Conservation (phyloP, 352 stramenopile species). For the Stramenopiles sp. region DNA sequence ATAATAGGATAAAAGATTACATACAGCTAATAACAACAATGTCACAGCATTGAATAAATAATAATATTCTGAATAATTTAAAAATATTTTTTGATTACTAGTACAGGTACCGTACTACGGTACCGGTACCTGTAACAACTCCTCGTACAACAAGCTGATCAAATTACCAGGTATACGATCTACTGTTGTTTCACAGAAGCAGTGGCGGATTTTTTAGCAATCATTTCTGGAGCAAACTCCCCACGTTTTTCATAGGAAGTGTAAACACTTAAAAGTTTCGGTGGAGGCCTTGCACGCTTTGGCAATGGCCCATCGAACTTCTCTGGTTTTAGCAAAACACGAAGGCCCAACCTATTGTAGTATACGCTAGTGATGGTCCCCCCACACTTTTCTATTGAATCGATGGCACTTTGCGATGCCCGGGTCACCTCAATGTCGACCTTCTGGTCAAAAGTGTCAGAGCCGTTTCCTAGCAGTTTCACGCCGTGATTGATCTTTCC, state of each 20-base stretch:
- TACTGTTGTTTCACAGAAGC: too few species aligned
- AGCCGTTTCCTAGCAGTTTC: constrained; percentile 72
- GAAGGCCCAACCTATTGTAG: constrained; percentile 82
- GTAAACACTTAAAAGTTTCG: constrained; percentile 92
- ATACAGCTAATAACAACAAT: too few species aligned
- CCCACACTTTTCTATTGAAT: constrained; percentile 70
- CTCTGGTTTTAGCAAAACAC: constrained; percentile 75
- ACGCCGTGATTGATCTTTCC: constrained; percentile 80
- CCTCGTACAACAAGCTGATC: too few species aligned
- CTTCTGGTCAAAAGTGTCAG: constrained; percentile 54
- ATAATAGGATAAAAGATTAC: too few species aligned
- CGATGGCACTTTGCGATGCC: constrained; percentile 74
- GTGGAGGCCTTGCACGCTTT: constrained; percentile 68
- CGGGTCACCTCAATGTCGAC: constrained; percentile 83
- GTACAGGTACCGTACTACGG: too few species aligned
- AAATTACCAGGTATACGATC: too few species aligned
- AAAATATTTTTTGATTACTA: too few species aligned
- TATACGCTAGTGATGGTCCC: constrained; percentile 87
- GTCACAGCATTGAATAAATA: too few species aligned
- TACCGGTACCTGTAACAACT: too few species aligned
- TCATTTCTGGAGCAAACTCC: too few species aligned
- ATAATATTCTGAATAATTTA: too few species aligned
- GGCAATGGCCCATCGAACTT: constrained; percentile 78
- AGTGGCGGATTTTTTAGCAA: too few species aligned
- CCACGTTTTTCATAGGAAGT: constrained; percentile 81